phyloP scores from a whole-genome alignment of 768 basidiomycete genomes.

The Exsudoporus frostii region DNA sequence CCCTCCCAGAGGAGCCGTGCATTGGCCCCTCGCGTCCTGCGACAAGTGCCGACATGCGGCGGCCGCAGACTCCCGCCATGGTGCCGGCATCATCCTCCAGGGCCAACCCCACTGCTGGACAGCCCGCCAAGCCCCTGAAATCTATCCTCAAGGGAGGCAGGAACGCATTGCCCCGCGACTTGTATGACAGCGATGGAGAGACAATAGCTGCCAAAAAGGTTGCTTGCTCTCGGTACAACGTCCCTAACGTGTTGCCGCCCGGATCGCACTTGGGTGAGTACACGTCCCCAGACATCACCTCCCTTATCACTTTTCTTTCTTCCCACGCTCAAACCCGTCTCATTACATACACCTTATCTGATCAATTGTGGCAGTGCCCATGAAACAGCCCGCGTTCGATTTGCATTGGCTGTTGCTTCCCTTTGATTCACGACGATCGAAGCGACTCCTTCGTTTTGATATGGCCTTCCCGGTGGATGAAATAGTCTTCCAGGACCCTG shows the following conservation, averaged over 20 bases:
- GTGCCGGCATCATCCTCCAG: slow-evolving; percentile 15
- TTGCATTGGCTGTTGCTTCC: slow-evolving; percentile 51
- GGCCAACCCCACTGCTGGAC: slow-evolving; percentile 21
- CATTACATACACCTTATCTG: slow-evolving; percentile 24
- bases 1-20: slow-evolving; percentile 20
- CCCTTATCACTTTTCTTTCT: background rate
- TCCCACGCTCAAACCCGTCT: background rate
- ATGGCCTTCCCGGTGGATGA: slow-evolving; percentile 42
- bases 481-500: slow-evolving; percentile 23
- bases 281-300: background rate
- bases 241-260: slow-evolving; percentile 21
- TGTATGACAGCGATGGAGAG: slow-evolving; percentile 32
- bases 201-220: slow-evolving; percentile 20
- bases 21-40: slow-evolving; percentile 10
- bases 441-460: slow-evolving; percentile 47
- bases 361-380: slow-evolving; percentile 32
- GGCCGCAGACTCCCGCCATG: slow-evolving; percentile 19
- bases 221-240: slow-evolving; percentile 18
- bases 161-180: slow-evolving; percentile 14
- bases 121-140: slow-evolving; percentile 23
- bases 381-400: slow-evolving; percentile 40
- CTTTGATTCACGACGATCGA: slow-evolving; percentile 31
- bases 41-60: slow-evolving; percentile 16
- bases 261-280: slow-evolving; percentile 28
- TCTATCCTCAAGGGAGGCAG: slow-evolving; percentile 31